These are phyloP conservation scores for Aspergillus puulaauensis DNA, from an alignment of 2,329 filamentous ascomycete genomes.

Conservation along the genomic window DNA sequence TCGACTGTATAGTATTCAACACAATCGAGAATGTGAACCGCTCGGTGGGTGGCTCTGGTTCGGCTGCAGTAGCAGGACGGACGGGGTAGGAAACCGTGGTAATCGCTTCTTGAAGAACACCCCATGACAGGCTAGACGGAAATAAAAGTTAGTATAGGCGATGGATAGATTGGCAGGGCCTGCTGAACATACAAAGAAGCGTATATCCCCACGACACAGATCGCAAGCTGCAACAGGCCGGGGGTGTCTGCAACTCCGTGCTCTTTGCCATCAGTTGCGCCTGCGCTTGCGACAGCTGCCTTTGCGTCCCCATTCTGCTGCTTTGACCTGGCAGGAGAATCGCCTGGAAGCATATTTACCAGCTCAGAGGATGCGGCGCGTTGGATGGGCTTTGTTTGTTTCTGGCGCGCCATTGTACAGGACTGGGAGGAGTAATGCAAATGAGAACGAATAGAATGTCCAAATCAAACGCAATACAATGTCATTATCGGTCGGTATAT, in stretches of 20 bases:
- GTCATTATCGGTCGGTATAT: conserved; percentile 1
- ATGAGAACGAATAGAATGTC: background rate
- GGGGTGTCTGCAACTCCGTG: conserved; percentile 41
- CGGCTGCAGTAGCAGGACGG: conserved; percentile 46
- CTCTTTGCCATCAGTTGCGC: conserved; percentile 19
- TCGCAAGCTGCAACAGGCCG: conserved; percentile 71
- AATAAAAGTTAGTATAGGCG: background rate
- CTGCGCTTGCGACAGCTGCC: conserved; percentile 19
- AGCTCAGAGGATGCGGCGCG: conserved; percentile 68
- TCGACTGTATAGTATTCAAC: conserved; percentile 92
- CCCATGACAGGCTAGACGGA: conserved; percentile 77
- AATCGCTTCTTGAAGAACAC: conserved; percentile 92
- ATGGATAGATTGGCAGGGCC: background rate
- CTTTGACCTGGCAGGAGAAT: conserved; percentile 23
- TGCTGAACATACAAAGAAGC: conserved; percentile 73
- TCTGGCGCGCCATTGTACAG: conserved; percentile 65
- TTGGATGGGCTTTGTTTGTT: conserved; percentile 65
- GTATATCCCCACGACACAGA: conserved; percentile 94
- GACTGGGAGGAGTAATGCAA: background rate
- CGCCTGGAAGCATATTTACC: conserved; percentile 43
- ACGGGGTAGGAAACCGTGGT: conserved; percentile 86
- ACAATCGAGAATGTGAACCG: conserved; percentile 93
- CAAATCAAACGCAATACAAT: background rate
- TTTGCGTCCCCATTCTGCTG: conserved; percentile 34
- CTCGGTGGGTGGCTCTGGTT: conserved; percentile 50